Base-by-base conservation (phyloP, 2,329 filamentous ascomycete genomes). In the Exophiala calicioides region DNA sequence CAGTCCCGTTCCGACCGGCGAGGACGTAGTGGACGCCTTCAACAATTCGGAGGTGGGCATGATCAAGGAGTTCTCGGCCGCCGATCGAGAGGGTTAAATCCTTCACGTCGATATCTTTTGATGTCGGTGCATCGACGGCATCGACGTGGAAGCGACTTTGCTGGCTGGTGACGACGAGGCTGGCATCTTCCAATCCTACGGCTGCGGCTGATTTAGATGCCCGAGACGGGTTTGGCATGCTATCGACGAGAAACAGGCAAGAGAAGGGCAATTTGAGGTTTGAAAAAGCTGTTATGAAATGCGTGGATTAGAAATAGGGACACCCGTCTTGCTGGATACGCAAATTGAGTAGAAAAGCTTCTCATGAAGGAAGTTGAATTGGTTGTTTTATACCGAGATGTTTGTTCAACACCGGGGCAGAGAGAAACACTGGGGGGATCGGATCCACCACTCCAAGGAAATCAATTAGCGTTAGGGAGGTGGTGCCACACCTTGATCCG, bases 1-100 rank as follows among this genome's bases (percentile, higher is more conserved):
- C 89, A 2, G 83, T 85, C 1, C 88, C 88, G 66, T 94, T 94
- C 5, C 86, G 77, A 0, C 88, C 89, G 15, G 91, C 74, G 1
- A 94, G 72, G 0, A 87, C 88, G 72, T 94, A 94, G 51, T 86
- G 77, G 34, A 82, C 75, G 0, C 86, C 84, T 38, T 82, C 79
- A 55, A 91, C 87, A 3, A 94, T 69, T 18, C 82, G 79, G 26
- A 94, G 68, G 46, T 82, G 82, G 1, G 85, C 85, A 63, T 85
- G 80, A 7, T 73, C 73, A 3, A 94, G 72, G 4, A 94, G 78
- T 63, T 93, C 88, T 15, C 49, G 45, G 7, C 47, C 48, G 6
- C 54, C 56, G 21, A 57, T 41, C 4, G 53, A 53, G 18, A 58
- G 53, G 5, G 51, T 55, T 16, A 58, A 40, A 24, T 57, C 56